These are phyloP conservation scores for Heritiera fomes DNA, from an alignment of 345 rosid genomes.

Conservation along the genomic window DNA sequence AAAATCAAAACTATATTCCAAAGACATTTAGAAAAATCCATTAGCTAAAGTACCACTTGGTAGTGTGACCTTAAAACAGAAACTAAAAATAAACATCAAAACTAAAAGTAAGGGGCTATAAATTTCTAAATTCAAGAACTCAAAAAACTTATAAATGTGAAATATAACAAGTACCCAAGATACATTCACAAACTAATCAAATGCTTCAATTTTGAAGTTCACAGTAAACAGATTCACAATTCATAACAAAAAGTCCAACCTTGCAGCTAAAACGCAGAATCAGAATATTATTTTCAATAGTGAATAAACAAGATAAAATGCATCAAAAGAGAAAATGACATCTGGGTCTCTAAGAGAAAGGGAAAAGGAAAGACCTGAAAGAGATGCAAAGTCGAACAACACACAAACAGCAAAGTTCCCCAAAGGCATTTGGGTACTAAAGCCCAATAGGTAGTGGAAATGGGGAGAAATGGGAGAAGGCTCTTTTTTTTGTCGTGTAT, in stretches of 20 bases:
- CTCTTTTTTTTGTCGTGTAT: neutral
- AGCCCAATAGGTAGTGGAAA: neutral
- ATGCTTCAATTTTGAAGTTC: neutral
- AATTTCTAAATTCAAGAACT: neutral
- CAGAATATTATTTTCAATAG: neutral
- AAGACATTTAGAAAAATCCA: neutral
- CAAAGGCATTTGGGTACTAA: slow-evolving; percentile 7
- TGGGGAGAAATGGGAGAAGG: neutral
- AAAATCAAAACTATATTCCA: neutral
- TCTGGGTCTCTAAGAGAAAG: neutral
- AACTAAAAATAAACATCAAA: neutral
- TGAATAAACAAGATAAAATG: neutral
- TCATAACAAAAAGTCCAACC: neutral
- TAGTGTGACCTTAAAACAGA: neutral
- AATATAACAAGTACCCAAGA: neutral
- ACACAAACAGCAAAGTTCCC: slow-evolving; percentile 6
- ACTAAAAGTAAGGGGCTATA: neutral
- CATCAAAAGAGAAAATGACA: neutral
- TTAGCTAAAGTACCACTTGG: neutral
- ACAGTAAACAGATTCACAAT: neutral
- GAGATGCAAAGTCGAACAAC: slow-evolving; percentile 23
- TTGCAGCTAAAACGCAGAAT: neutral
- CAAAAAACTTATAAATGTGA: neutral
- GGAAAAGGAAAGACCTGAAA: slow-evolving; percentile 16
- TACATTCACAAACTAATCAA: neutral